Base-by-base conservation (phyloP, 2,329 filamentous ascomycete species). In the Neoscytalidium dimidiatum region DNA sequence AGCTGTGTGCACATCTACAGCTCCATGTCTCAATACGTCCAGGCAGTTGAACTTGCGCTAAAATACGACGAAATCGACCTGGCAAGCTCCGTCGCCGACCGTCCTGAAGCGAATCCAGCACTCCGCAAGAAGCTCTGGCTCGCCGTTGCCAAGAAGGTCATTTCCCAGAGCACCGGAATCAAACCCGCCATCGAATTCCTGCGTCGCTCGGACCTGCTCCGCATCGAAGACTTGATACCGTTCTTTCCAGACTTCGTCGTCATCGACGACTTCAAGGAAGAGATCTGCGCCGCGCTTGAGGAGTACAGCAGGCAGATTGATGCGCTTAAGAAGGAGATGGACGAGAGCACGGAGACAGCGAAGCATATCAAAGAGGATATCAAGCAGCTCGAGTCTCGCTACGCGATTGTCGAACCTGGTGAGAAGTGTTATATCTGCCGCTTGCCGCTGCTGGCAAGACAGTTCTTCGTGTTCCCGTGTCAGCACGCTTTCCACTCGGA, bases 201-300 rank as follows among this genome's bases (percentile, higher is more conserved):
- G 13, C 92, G 92, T 70, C 89, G 92, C 9, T 97, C 94, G 75
- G 93, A 97, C 67, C 84, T 98, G 13, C 86, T 99, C 56, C 90
- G 91, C 68, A 99, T 99, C 68, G 95, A 99, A 79, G 95, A 99
- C 73, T 81, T 99, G 31, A 98, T 99, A 44, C 95, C 95, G 0
- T 97, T 99, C 82, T 99, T 99, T 80, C 95, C 95, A 0, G 95
- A 99, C 76, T 99, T 99, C 74, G 93, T 98, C 26, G 91, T 98
- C 60, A 98, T 99, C 67, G 95, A 99, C 75, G 95, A 98, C 77
- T 99, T 99, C 85, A 97, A 98, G 75, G 94, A 98, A 68, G 95
- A 99, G 76, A 98, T 99, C 41, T 99, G 95, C 79, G 84, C 88
- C 0, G 95, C 96, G 0, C 85, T 99, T 1, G 95, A 99, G 78